Conservation (phyloP, 2,329 filamentous ascomycete species). For the Paecilomyces niveus region DNA sequence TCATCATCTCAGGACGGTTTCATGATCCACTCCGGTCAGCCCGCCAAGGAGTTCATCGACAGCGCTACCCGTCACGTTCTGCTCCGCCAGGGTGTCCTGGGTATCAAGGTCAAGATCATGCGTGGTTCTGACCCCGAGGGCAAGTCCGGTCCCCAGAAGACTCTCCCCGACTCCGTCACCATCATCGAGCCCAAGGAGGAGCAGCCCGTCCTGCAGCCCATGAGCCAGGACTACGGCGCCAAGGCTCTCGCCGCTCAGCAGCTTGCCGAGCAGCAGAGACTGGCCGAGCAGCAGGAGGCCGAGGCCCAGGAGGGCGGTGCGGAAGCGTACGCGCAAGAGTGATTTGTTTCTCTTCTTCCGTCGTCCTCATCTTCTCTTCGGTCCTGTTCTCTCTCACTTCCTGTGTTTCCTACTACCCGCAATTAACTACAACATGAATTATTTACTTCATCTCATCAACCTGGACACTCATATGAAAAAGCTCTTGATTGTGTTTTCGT, state of each 20-base stretch:
- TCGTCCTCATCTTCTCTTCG: slow-evolving; percentile 18
- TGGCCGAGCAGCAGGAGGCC: slow-evolving; percentile 51
- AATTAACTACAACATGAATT: slow-evolving; percentile 29
- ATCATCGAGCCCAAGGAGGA: slow-evolving; percentile 99
- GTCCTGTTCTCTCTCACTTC: slow-evolving; percentile 13
- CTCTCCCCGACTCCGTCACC: slow-evolving; percentile 95
- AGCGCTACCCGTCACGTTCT: slow-evolving; percentile 97
- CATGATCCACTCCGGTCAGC: slow-evolving; percentile 99
- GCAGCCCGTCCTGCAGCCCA: slow-evolving; percentile 86
- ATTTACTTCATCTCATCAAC: slow-evolving; percentile 1
- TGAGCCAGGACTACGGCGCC: slow-evolving; percentile 97
- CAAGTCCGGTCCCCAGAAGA: slow-evolving; percentile 96
- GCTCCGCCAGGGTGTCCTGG: slow-evolving; percentile 97
- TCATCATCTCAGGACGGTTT: slow-evolving; percentile 65
- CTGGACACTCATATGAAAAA: not conserved
- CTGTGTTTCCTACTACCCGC: slow-evolving; percentile 27
- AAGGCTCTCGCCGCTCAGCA: slow-evolving; percentile 67
- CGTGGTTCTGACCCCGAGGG: slow-evolving; percentile 98
- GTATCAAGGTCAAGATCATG: slow-evolving; percentile 99
- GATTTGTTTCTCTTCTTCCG: slow-evolving; percentile 25
- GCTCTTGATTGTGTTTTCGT: not conserved
- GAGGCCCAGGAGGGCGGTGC: slow-evolving; percentile 38
- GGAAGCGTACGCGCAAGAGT: slow-evolving; percentile 42
- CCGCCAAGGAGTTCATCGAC: slow-evolving; percentile 99
- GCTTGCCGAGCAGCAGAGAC: slow-evolving; percentile 48